These are phyloP conservation scores for Apiosordaria backusii DNA, from an alignment of 495 filamentous ascomycete species.

Conservation along the genomic window DNA sequence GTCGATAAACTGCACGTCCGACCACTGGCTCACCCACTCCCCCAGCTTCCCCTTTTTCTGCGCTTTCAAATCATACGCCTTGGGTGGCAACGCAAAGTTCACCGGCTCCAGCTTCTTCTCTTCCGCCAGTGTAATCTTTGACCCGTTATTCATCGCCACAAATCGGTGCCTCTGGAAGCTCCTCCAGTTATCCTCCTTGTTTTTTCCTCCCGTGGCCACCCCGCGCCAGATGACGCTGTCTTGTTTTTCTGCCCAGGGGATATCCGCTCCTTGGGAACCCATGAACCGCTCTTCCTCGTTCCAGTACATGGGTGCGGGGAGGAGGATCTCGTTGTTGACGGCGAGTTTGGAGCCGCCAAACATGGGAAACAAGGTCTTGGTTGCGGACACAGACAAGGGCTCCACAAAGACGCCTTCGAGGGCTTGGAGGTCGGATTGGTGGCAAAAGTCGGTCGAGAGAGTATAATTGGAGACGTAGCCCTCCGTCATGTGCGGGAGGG, in stretches of 20 bases:
- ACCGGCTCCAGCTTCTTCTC: conserved; percentile 25
- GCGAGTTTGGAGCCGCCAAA: conserved; percentile 75
- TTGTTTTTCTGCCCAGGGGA: conserved; percentile 55
- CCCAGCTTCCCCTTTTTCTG: conserved; percentile 21
- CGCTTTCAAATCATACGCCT: conserved; percentile 34
- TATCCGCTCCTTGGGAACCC: conserved; percentile 48
- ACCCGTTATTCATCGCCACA: conserved; percentile 64
- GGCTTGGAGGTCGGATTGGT: conserved; percentile 54
- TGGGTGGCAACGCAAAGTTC: conserved; percentile 39
- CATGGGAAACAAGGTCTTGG: conserved; percentile 59
- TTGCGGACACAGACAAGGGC: conserved; percentile 55
- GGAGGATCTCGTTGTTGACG: conserved; percentile 77
- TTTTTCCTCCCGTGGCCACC: conserved; percentile 64
- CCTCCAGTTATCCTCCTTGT: conserved; percentile 60
- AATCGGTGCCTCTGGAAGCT: conserved; percentile 73
- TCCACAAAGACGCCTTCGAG: conserved; percentile 70
- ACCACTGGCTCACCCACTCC: conserved; percentile 37
- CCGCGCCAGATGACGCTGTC: conserved; percentile 65
- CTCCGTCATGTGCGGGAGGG: conserved; percentile 42
- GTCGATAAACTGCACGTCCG: conserved; percentile 43
- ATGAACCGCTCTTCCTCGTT: conserved; percentile 65
- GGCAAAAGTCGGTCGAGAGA: conserved; percentile 61
- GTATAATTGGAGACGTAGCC: conserved; percentile 67
- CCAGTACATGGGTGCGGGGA: conserved; percentile 76
- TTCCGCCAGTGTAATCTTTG: conserved; percentile 47